Evolutionary conservation across 2,329 filamentous ascomycete species (phyloP).

Genomic region (Metarhizium robertsii): DNA sequence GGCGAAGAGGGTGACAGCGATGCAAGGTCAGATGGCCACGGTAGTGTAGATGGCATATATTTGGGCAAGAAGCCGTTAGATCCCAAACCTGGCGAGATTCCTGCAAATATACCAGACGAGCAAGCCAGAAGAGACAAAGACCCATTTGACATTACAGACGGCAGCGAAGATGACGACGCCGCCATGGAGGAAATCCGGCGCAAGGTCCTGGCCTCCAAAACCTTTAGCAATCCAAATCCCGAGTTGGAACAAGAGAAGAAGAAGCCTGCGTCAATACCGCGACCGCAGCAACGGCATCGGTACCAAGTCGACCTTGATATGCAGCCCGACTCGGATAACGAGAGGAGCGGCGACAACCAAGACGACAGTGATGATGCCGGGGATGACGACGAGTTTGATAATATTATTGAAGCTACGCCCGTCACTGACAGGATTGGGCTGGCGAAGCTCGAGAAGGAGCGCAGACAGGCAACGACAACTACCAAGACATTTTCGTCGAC

Average conservation of each 20-base stretch:
- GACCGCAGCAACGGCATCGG: constrained; percentile 36
- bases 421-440: constrained; percentile 77
- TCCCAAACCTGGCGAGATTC: constrained; percentile 7
- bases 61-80: constrained; percentile 41
- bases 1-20: constrained; percentile 28
- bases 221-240: constrained; percentile 50
- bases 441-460: constrained; percentile 46
- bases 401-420: constrained; percentile 84
- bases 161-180: constrained; percentile 59
- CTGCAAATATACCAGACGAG: constrained; percentile 9
- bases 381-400: constrained; percentile 76
- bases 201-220: constrained; percentile 83
- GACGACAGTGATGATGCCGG: constrained; percentile 50
- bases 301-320: constrained; percentile 50
- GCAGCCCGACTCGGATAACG: constrained; percentile 53
- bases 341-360: constrained; percentile 40
- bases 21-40: constrained; percentile 26
- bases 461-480: constrained; percentile 35
- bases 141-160: constrained; percentile 69
- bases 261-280: constrained; percentile 53
- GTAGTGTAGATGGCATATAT: constrained; percentile 48
- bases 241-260: constrained; percentile 45
- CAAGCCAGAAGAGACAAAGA: constrained; percentile 42
- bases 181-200: constrained; percentile 89
- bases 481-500: constrained; percentile 43